Evolutionary conservation across 257 asterid genomes (phyloP).

Genomic region (Solanum piurae): DNA sequence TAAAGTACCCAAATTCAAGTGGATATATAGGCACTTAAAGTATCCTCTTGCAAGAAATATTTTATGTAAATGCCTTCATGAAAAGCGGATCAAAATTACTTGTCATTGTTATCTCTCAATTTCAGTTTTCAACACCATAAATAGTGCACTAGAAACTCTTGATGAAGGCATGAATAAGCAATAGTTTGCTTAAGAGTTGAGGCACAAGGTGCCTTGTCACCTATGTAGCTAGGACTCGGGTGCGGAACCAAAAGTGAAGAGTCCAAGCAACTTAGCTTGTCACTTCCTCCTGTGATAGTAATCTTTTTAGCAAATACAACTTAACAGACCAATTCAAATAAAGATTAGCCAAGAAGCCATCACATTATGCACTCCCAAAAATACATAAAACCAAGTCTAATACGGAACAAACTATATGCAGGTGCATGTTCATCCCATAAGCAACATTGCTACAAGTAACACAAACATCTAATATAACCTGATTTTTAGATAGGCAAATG

Average conservation of each 20-base stretch:
- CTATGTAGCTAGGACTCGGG: neutral
- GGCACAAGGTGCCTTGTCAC: neutral
- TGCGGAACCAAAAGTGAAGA: neutral
- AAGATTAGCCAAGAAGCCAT: neutral
- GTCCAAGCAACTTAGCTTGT: neutral
- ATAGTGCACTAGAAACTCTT: neutral
- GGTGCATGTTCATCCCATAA: neutral
- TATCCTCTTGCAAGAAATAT: neutral
- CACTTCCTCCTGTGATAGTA: neutral
- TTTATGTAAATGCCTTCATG: neutral
- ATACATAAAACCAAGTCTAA: neutral
- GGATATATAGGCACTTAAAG: neutral
- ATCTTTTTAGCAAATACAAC: neutral
- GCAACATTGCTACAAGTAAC: neutral
- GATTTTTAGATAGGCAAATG: neutral
- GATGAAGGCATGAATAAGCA: neutral
- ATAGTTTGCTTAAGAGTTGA: neutral
- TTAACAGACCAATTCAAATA: neutral
- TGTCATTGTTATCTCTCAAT: neutral
- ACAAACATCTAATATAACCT: neutral
- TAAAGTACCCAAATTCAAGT: neutral
- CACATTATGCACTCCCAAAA: neutral
- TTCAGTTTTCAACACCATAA: neutral
- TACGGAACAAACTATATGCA: neutral
- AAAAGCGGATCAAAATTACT: neutral